Percentiles rank a stretch among this genome's conserved stretches.
Evolutionary conservation across 441 rosid species (phyloP).

Genomic region (Isatis lusitanica): DNA sequence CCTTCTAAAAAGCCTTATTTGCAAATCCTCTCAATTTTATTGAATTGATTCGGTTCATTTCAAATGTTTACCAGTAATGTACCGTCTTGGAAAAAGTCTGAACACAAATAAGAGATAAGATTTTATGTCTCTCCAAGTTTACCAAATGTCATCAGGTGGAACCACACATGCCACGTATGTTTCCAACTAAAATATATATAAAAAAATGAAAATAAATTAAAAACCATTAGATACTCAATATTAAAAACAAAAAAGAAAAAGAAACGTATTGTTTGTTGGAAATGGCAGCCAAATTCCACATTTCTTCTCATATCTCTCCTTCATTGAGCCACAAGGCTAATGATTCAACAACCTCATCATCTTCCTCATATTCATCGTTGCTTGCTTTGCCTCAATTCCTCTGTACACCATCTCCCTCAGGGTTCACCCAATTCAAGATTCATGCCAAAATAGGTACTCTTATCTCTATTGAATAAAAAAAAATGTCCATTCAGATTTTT

Average conservation of each 20-base stretch:
- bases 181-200: background rate
- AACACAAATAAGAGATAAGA: slow-evolving; percentile 19
- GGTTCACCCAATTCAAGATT: slow-evolving; percentile 47
- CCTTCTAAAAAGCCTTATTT: background rate
- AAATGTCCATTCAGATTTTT: background rate
- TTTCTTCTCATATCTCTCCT: slow-evolving; percentile 37
- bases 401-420: slow-evolving; percentile 31
- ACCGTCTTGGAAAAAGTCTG: background rate
- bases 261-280: slow-evolving; percentile 17
- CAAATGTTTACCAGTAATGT: background rate
- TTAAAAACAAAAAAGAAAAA: background rate
- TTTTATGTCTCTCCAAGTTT: background rate
- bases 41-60: background rate
- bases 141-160: slow-evolving; percentile 18
- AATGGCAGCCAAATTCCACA: slow-evolving; percentile 55
- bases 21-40: background rate
- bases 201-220: background rate
- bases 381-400: slow-evolving; percentile 28
- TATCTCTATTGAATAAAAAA: background rate
- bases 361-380: slow-evolving; percentile 31
- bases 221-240: slow-evolving; percentile 6
- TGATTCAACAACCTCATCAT: slow-evolving; percentile 25
- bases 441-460: slow-evolving; percentile 58
- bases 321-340: slow-evolving; percentile 10
- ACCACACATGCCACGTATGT: slow-evolving; percentile 22